Evolutionary conservation across 2,329 filamentous ascomycete genomes (phyloP).

Genomic region (Alternaria sp.): DNA sequence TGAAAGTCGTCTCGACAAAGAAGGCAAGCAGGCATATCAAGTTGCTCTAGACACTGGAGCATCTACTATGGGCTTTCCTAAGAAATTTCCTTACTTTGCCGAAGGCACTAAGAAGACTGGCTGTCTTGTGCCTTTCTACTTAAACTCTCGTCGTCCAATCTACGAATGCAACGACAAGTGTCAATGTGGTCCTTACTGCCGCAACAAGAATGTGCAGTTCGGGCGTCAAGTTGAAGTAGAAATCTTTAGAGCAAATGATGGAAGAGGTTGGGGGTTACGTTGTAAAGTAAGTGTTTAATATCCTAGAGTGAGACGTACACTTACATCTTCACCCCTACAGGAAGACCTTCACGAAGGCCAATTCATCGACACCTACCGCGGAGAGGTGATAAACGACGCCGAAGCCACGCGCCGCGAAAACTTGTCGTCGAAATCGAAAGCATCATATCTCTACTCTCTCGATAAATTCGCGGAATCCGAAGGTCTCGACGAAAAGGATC

Average conservation of each 20-base stretch:
- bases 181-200: slow-evolving; percentile 69
- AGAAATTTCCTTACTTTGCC: slow-evolving; percentile 69
- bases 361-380: slow-evolving; percentile 82
- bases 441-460: slow-evolving; percentile 80
- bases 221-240: slow-evolving; percentile 75
- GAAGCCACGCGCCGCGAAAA: slow-evolving; percentile 72
- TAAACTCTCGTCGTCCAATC: slow-evolving; percentile 61
- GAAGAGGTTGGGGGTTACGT: slow-evolving; percentile 81
- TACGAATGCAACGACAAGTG: slow-evolving; percentile 83
- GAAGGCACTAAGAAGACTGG: slow-evolving; percentile 40
- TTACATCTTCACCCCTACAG: not conserved
- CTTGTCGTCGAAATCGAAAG: slow-evolving; percentile 67
- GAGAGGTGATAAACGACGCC: slow-evolving; percentile 61
- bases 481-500: slow-evolving; percentile 55
- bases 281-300: slow-evolving; percentile 53
- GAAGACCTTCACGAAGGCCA: slow-evolving; percentile 73
- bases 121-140: slow-evolving; percentile 55
- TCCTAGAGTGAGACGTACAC: not conserved
- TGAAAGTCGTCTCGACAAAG: slow-evolving; percentile 45
- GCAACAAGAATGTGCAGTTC: slow-evolving; percentile 78
- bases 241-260: slow-evolving; percentile 73
- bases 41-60: slow-evolving; percentile 27
- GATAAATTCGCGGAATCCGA: slow-evolving; percentile 78
- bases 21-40: slow-evolving; percentile 35
- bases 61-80: slow-evolving; percentile 53